phyloP scores from a whole-genome alignment of 345 rosid species.

The Brassica cretica region DNA sequence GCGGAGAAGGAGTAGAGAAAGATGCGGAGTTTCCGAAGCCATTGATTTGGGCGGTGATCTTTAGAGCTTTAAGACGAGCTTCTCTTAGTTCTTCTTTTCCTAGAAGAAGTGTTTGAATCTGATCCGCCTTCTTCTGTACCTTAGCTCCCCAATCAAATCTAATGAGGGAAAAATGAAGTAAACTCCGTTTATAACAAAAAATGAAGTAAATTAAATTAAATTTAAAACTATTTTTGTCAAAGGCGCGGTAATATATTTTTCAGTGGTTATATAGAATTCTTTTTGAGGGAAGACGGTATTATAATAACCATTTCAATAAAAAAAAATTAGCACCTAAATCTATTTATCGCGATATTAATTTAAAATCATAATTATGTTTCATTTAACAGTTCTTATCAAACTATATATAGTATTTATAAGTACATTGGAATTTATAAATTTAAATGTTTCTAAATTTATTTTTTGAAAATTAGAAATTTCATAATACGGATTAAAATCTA shows the following conservation, averaged over 20 bases:
- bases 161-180: not conserved
- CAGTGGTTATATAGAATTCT: not conserved
- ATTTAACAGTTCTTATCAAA: not conserved
- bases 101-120: constrained; percentile 9
- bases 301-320: not conserved
- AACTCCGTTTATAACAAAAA: not conserved
- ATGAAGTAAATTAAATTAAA: not conserved
- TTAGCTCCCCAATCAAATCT: constrained; percentile 24
- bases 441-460: not conserved
- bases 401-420: not conserved
- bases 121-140: constrained; percentile 12
- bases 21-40: constrained; percentile 16
- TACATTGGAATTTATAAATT: not conserved
- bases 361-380: not conserved
- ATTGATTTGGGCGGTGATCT: constrained; percentile 10
- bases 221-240: not conserved
- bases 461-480: too few relatives aligned
- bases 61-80: constrained; percentile 22
- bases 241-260: not conserved
- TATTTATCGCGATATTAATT: not conserved
- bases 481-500: not conserved
- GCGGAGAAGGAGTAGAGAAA: not conserved
- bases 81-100: constrained; percentile 14
- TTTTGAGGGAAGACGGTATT: not conserved
- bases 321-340: not conserved